These are phyloP conservation scores for Phytophthora sp. DNA, from an alignment of 352 stramenopile species.

Conservation along the genomic window DNA sequence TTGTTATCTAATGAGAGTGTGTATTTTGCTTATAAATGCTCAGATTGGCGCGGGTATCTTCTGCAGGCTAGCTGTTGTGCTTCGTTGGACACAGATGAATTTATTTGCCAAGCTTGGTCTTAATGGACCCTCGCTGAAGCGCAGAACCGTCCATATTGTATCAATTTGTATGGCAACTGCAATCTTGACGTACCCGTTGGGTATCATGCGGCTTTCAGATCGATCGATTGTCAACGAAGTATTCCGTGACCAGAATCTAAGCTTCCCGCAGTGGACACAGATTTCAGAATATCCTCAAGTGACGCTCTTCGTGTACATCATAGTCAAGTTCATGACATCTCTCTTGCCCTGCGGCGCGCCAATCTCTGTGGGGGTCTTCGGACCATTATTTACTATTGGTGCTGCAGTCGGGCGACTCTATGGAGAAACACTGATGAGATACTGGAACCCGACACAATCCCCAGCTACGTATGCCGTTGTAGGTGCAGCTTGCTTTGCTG, in stretches of 20 bases:
- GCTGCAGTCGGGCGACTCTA: conserved; percentile 79
- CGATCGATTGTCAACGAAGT: conserved; percentile 83
- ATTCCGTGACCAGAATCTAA: conserved; percentile 73
- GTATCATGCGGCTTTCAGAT: conserved; percentile 81
- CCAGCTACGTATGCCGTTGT: conserved; percentile 91
- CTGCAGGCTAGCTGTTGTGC: conserved; percentile 57
- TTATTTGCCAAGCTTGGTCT: conserved; percentile 65
- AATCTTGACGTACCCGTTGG: conserved; percentile 72
- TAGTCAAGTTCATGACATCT: conserved; percentile 80
- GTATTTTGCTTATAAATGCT: background rate
- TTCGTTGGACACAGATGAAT: conserved; percentile 62
- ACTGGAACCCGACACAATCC: conserved; percentile 78
- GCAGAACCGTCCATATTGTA: conserved; percentile 67
- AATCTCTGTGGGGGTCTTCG: conserved; percentile 85
- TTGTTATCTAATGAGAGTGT: background rate
- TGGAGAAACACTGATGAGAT: conserved; percentile 82
- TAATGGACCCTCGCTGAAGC: conserved; percentile 58
- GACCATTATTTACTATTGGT: conserved; percentile 83
- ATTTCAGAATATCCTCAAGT: conserved; percentile 71
- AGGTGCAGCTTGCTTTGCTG: conserved; percentile 90
- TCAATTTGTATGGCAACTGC: conserved; percentile 64
- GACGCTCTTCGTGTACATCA: conserved; percentile 81
- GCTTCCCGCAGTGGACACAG: conserved; percentile 70
- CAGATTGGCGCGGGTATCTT: conserved; percentile 76
- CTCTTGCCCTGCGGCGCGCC: conserved; percentile 77